Base-by-base conservation (phyloP, 2,329 filamentous ascomycete species). In the Nemania sp. region DNA sequence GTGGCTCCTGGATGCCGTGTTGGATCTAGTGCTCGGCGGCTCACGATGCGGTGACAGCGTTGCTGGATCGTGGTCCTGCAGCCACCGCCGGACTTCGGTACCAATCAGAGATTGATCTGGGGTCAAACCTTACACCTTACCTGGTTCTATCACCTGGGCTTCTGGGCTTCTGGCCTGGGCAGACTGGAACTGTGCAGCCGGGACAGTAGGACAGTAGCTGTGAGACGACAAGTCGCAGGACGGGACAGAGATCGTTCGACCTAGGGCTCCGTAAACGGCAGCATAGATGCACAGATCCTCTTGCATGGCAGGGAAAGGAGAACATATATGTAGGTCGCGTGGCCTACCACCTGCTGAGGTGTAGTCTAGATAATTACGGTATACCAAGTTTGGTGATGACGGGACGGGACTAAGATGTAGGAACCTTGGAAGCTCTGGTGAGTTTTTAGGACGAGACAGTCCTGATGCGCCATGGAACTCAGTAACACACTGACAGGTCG, bases 1-100 rank as follows among this genome's bases (percentile, higher is more conserved):
- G 30, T 56, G 53, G 53, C 31, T 4, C 14, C n/a, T 46, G 41
- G 19, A 36, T 36, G n/a, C 8, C 20, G 7, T 14, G 23, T 9
- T 24, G 30, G 44, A n/a, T 19, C 39, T 40, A 52, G 19, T 24
- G 3, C 9, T 23, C 44, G 28, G 49, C 53, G 43, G 33, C 31
- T 39, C 52, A 55, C 50, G 43, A 52, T 56, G 53, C 49, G 44
- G 49, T 48, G 54, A 52, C 53, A 56, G 33, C 53, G 26, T 43
- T 52, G 49, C 53, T 40, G 34, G 46, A 40, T 36, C 48, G 30
- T 39, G 41, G 36, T 20, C 28, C 42, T 55, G 52, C 52, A 51
- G 47, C 23, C 47, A 47, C 37, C 31, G 41, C 37, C 49, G 43
- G 44, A 14, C 23, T 48, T 52, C 49, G 43, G 53, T 48, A 45